These are phyloP conservation scores for Colletotrichum gigasporum DNA, from an alignment of 2,329 filamentous ascomycete species.

Conservation along the genomic window DNA sequence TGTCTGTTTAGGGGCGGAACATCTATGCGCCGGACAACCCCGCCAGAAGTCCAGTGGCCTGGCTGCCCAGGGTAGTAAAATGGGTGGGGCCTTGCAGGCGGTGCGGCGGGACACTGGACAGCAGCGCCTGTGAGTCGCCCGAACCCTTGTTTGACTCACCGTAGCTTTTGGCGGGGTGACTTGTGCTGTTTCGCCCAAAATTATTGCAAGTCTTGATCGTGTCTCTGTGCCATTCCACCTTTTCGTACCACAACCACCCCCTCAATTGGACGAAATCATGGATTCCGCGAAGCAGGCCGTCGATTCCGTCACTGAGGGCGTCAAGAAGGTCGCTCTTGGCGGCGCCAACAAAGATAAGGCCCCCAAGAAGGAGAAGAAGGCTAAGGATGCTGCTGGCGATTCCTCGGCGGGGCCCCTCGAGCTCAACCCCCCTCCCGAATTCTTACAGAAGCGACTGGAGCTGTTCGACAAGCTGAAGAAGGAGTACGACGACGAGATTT, in stretches of 20 bases:
- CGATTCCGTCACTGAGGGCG: constrained; percentile 61
- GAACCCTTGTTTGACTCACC: constrained; percentile 30
- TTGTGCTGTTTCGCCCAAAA: constrained; percentile 26
- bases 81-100: neutral
- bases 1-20: constrained; percentile 16
- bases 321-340: constrained; percentile 69
- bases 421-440: constrained; percentile 71
- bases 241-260: constrained; percentile 5
- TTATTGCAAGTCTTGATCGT: neutral
- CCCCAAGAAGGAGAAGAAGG: constrained; percentile 64
- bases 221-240: neutral
- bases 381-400: constrained; percentile 45
- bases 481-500: constrained; percentile 80
- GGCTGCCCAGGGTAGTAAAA: neutral
- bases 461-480: constrained; percentile 92
- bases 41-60: constrained; percentile 15
- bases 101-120: constrained; percentile 5
- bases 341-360: constrained; percentile 51
- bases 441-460: constrained; percentile 83
- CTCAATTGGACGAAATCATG: constrained; percentile 45
- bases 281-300: constrained; percentile 58
- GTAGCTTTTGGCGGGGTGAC: constrained; percentile 32
- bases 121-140: constrained; percentile 2
- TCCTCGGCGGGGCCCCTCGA: constrained; percentile 54
- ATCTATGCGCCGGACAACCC: constrained; percentile 4